Base-by-base conservation (phyloP, 176 grass and related monocot species). In the Cenchrus fungigraminus region DNA sequence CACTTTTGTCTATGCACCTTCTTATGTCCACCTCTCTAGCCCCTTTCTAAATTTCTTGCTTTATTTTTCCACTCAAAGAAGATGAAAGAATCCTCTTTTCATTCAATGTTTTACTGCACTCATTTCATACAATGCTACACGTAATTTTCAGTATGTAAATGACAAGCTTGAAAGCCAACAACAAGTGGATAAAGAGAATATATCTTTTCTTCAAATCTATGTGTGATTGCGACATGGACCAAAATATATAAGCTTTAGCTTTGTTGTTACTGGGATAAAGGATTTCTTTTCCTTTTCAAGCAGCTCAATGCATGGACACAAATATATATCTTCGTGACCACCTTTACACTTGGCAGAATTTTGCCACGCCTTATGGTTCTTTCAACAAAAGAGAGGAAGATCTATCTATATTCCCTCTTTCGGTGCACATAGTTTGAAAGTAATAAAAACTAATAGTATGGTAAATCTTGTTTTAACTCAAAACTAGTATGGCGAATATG, bases 291-390 rank as follows among this genome's bases (percentile, higher is more conserved):
- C 85, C 76, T 59, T 81, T 88, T 81, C 82, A 88, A 72, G 56
- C 71, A 88, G 56, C 77, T 42, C 71, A 64, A 76, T 84, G 76
- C 45, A 50, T 71, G 56, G 54, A 68, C 67, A 85, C 28, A 79
- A 32, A 91, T 63, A 49, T 25, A 25, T 64, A 79, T 73, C 51
- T 57, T 77, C 37, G 6, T 37, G 53, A 74, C 69, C 5, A 76
- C 47, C 89, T 87, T 88, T 91, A 85, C 71, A 81, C 71, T 88
- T 88, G 47, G 85, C 64, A 85, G 71, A 88, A 91, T 88, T 91
- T 84, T 71, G 37, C 51, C 45, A 34, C 72, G 54, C 74, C 81
- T 81, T 76, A 76, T 31, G 57, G 70, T 87, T 81, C 45, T 87
- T 87, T 87, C 60, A 14, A 80, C 76, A 76, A 49, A 71, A 85